Percentiles rank a stretch among this genome's conserved stretches.
phyloP scores from a whole-genome alignment of 495 filamentous ascomycete genomes.

The Hapsidospora chrysogenum region DNA sequence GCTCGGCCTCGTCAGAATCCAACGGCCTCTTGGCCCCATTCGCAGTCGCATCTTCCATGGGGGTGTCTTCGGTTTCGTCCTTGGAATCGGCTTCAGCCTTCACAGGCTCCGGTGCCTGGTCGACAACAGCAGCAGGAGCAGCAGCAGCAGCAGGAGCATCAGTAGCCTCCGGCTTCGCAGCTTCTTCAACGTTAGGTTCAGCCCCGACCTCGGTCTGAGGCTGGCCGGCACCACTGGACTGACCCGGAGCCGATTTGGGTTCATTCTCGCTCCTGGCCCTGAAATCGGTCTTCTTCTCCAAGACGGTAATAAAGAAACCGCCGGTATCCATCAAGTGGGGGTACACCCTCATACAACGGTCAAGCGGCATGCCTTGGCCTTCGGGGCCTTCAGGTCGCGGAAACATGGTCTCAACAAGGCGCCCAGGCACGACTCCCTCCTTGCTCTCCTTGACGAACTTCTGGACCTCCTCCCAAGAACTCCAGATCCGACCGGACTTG shows the following conservation, averaged over 20 bases:
- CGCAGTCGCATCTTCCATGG: conserved; percentile 7
- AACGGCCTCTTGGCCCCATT: conserved; percentile 1
- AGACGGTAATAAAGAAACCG: conserved; percentile 88
- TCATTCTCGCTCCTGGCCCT: conserved; percentile 62
- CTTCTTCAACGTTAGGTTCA: neutral
- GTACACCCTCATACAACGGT: conserved; percentile 85
- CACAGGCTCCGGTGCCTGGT: too few relatives aligned
- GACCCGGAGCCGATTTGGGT: conserved; percentile 24
- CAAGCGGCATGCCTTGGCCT: conserved; percentile 48
- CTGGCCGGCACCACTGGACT: conserved; percentile 21
- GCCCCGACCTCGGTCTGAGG: neutral
- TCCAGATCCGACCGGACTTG: conserved; percentile 58
- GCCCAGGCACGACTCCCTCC: conserved; percentile 34
- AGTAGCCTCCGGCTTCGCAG: neutral
- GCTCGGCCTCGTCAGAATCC: conserved; percentile 10
- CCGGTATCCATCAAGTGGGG: conserved; percentile 91
- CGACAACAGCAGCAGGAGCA: too few relatives aligned
- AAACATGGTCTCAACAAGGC: conserved; percentile 70
- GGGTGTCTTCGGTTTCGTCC: conserved; percentile 17
- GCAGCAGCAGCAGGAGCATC: conserved; percentile 5
- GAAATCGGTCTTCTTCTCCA: conserved; percentile 85
- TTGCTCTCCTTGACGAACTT: conserved; percentile 38
- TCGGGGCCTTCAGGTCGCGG: conserved; percentile 39
- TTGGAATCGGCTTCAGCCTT: conserved; percentile 17
- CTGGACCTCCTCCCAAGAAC: conserved; percentile 60